Evolutionary conservation across 108 stramenopile genomes (phyloP).

Genomic region (Cyclotella cryptica): DNA sequence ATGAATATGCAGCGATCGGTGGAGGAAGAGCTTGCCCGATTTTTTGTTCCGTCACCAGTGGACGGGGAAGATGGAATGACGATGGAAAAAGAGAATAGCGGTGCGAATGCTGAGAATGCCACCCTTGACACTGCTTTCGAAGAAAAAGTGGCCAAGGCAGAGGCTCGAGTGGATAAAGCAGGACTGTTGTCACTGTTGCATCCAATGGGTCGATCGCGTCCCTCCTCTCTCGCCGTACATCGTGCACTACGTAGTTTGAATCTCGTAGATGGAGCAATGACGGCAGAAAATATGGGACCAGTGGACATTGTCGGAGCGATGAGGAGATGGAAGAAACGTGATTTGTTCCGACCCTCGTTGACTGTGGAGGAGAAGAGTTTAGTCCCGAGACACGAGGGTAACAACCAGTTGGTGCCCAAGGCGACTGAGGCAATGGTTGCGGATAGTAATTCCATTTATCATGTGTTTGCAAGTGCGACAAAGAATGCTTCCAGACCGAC

Average conservation of each 20-base stretch:
- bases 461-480: conserved; percentile 35
- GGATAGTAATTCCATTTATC: conserved; percentile 35
- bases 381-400: not conserved
- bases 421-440: conserved; percentile 14
- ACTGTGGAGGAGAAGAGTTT: conserved; percentile 4
- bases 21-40: conserved; percentile 51
- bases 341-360: conserved; percentile 15
- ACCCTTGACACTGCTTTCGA: not conserved
- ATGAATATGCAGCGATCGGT: conserved; percentile 1
- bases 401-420: not conserved
- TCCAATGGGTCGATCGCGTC: conserved; percentile 44
- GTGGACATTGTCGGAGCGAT: conserved; percentile 38
- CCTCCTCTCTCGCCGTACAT: conserved; percentile 38
- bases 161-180: conserved; percentile 41
- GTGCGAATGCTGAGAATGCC: not conserved
- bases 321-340: conserved; percentile 49
- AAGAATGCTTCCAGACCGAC: not conserved
- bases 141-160: conserved; percentile 12
- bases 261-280: conserved; percentile 15
- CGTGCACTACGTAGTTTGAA: conserved; percentile 36
- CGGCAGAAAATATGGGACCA: conserved; percentile 21
- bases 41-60: conserved; percentile 6
- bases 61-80: conserved; percentile 6
- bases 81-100: conserved; percentile 9
- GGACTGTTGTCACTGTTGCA: conserved; percentile 43